Base-by-base conservation (phyloP, 176 grass and related monocot genomes). In the Olyra latifolia region DNA sequence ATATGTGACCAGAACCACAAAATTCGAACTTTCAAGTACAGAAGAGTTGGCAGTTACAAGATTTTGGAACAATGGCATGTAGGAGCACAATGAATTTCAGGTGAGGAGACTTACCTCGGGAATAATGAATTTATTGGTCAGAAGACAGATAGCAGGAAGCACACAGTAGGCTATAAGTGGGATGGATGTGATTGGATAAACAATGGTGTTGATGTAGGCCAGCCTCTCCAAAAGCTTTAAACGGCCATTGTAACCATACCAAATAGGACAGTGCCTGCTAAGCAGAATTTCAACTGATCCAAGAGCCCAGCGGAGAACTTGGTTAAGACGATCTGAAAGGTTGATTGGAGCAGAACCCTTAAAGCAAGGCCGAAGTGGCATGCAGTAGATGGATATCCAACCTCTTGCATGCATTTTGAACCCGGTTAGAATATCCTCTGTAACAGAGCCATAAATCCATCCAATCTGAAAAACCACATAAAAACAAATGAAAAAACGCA, bases 361-460 rank as follows among this genome's bases (percentile, higher is more conserved):
- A 79, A 97, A 97, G 48, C 86, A 87, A 65, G 94, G 84, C 10
- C 89, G 84, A 25, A 85, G 83, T 71, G 94, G 94, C 85, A 90
- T 94, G 87, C 94, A 97, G 79, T 97, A 97, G 58, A 97, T 85
- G 10, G 94, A 97, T 6, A 88, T 91, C 94, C 94, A 97, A 63
- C 91, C 89, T 43, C 87, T 90, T 75, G 89, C 82, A 71, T 97
- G 94, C 94, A 97, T 97, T 73, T 94, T 97, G 62, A 97, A 92
- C 28, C 94, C 89, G 17, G 91, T 94, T 22, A 97, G 80, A 77
- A 97, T 94, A 88, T 97, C 94, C 75, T 89, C 88, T 49, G 91
- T 97, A 73, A 93, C 90, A 24, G 94, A 97, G 1, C 94, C 91
- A 45, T 94, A 94, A 56, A 97, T 97, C 94, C 94, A 97, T 62